A percentile compares a stretch with the other conserved stretches of the same genome.
Evolutionary conservation across 2,329 filamentous ascomycete species (phyloP).

Genomic region (Neobulgaria alba): DNA sequence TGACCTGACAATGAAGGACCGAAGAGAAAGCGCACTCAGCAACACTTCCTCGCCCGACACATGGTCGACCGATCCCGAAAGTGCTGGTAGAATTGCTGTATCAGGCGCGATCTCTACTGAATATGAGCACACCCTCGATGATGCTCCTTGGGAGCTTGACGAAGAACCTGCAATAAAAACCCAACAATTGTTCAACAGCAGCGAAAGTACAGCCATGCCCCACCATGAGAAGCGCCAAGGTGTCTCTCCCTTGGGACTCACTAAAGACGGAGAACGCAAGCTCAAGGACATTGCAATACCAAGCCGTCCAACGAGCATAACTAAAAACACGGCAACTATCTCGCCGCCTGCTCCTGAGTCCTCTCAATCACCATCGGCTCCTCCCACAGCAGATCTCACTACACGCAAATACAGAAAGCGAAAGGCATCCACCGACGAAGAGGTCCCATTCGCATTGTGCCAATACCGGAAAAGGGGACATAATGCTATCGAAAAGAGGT

Average conservation of each 20-base stretch:
- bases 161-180: constrained; percentile 1
- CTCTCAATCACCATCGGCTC: constrained; percentile 5
- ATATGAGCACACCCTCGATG: constrained; percentile 6
- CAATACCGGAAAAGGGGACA: constrained; percentile 13
- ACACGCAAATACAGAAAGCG: constrained; percentile 11
- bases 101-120: constrained; percentile 2
- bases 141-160: constrained; percentile 9
- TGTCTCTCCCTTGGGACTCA: constrained; percentile 8
- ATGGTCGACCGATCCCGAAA: constrained; percentile 4
- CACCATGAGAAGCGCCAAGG: constrained; percentile 2
- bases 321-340: constrained; percentile 3
- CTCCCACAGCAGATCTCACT: constrained; percentile 3
- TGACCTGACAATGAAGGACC: neutral
- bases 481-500: constrained; percentile 15
- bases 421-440: constrained; percentile 7
- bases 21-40: constrained; percentile 7
- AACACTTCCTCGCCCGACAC: constrained; percentile 6
- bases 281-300: constrained; percentile 14
- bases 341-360: constrained; percentile 3
- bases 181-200: neutral
- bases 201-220: neutral
- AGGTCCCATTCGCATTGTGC: constrained; percentile 3
- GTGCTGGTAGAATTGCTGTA: neutral
- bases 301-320: constrained; percentile 1
- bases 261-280: constrained; percentile 7